Base-by-base conservation (phyloP, 2,329 filamentous ascomycete species). In the Xylariaceae sp. region DNA sequence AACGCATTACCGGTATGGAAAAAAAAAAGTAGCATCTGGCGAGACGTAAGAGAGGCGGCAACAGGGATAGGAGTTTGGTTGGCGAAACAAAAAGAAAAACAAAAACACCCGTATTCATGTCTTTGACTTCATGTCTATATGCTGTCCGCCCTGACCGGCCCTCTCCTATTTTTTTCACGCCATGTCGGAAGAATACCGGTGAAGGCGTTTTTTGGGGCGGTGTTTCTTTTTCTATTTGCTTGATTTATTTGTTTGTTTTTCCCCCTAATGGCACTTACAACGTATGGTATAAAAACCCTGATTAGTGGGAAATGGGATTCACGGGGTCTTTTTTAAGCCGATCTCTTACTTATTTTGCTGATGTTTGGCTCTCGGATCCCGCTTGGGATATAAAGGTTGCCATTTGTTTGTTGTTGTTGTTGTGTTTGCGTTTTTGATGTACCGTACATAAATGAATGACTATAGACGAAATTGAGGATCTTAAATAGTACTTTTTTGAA, bases 41-140 rank as follows among this genome's bases (percentile, higher is more conserved):
- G 55, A 59, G 35, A 51, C 53, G 51, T 51, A 53, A 60, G 53
- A 61, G 53, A 56, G 49, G 58, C 37, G 61, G 62, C 57, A 62
- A 60, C 59, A 58, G 51, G 56, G 60, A 59, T 48, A 62, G 65
- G 65, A 67, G 65, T 67, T 67, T 66, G 65, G 65, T 58, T 62
- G 65, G 63, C 59, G 63, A 61, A 66, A 64, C 59, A 65, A 61
- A 66, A 64, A 65, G 53, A 53, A 39, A 45, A 57, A n/a, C 53
- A 66, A 62, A 64, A 58, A 53, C 39, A 35, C 56, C 56, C 13
- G 51, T 57, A 34, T 60, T 60, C 55, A 52, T 58, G 23, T 64
- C 51, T 50, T 50, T 56, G 18, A 51, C 23, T 57, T 62, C 51
- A 60, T 68, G 64, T 66, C 63, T 67, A 68, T 68, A 67, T 63